phyloP scores from a whole-genome alignment of 2,329 filamentous ascomycete species.

The Fusarium decemcellulare region DNA sequence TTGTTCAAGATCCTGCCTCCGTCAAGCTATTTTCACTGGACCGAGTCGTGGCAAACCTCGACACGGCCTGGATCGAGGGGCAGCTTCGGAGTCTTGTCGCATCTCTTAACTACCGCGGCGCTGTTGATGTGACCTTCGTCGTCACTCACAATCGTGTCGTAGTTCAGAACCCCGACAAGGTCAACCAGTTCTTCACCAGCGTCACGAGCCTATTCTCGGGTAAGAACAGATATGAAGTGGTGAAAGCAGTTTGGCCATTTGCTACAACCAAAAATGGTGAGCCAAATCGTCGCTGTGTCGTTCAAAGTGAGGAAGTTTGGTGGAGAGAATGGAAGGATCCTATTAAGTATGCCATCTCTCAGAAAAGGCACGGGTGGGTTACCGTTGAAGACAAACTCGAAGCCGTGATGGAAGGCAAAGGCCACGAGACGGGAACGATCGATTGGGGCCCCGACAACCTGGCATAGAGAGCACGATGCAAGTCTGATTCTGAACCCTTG shows the following conservation, averaged over 20 bases:
- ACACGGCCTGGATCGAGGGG: slow-evolving; percentile 68
- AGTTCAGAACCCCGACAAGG: slow-evolving; percentile 65
- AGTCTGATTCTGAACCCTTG: background rate
- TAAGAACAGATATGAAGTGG: slow-evolving; percentile 68
- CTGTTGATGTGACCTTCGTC: slow-evolving; percentile 64
- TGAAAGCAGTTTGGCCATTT: slow-evolving; percentile 71
- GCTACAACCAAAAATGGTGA: slow-evolving; percentile 63
- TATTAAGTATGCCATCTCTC: slow-evolving; percentile 61
- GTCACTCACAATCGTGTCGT: slow-evolving; percentile 64
- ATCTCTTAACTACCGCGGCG: slow-evolving; percentile 64
- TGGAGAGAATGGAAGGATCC: slow-evolving; percentile 59
- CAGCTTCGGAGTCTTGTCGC: slow-evolving; percentile 67
- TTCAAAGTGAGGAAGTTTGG: slow-evolving; percentile 71
- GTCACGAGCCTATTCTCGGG: slow-evolving; percentile 66
- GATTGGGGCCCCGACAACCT: slow-evolving; percentile 61
- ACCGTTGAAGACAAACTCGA: slow-evolving; percentile 69
- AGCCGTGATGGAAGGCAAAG: slow-evolving; percentile 65
- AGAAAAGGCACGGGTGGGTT: slow-evolving; percentile 58
- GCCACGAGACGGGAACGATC: slow-evolving; percentile 52
- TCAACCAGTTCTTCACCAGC: slow-evolving; percentile 68
- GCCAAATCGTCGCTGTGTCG: slow-evolving; percentile 59
- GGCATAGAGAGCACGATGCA: background rate
- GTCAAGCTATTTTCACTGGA: slow-evolving; percentile 67
- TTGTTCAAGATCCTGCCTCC: slow-evolving; percentile 59
- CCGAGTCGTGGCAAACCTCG: slow-evolving; percentile 67